These are phyloP conservation scores for Aegilops umbellulata DNA, from an alignment of 176 grass and related monocot species.

Conservation along the genomic window DNA sequence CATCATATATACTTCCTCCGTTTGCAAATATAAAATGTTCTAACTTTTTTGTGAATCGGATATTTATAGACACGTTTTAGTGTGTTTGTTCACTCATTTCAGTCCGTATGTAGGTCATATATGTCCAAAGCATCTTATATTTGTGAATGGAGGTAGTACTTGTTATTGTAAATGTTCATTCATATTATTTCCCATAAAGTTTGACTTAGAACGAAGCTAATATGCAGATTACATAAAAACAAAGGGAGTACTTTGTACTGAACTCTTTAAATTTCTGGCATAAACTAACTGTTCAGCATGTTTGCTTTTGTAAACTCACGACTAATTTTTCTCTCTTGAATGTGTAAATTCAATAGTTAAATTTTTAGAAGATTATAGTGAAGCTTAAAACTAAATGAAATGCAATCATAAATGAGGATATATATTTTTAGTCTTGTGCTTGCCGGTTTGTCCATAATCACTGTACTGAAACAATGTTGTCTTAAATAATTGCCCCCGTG, in stretches of 20 bases:
- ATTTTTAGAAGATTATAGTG: not conserved
- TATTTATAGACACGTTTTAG: no score
- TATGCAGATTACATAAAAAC: no score
- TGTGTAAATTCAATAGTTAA: not conserved
- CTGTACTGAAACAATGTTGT: not conserved
- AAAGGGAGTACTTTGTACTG: not conserved
- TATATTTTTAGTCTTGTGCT: not conserved
- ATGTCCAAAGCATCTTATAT: no score
- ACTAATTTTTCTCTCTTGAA: not conserved
- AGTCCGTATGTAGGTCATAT: no score
- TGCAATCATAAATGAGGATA: not conserved
- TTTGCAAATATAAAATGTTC: no score
- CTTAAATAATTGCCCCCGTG: not conserved
- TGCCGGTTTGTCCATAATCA: not conserved
- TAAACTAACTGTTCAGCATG: not conserved
- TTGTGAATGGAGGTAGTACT: no score
- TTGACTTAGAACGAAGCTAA: no score
- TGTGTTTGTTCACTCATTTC: no score
- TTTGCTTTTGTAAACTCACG: not conserved
- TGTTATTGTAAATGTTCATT: no score
- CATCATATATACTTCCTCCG: no score
- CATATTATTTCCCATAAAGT: no score
- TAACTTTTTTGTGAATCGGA: no score
- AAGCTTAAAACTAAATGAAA: not conserved
- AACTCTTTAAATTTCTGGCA: not conserved